Percentiles rank a stretch among this genome's conserved stretches.
These are phyloP conservation scores for Xylariaceae sp. DNA, from an alignment of 2,329 filamentous ascomycete genomes.

Conservation along the genomic window DNA sequence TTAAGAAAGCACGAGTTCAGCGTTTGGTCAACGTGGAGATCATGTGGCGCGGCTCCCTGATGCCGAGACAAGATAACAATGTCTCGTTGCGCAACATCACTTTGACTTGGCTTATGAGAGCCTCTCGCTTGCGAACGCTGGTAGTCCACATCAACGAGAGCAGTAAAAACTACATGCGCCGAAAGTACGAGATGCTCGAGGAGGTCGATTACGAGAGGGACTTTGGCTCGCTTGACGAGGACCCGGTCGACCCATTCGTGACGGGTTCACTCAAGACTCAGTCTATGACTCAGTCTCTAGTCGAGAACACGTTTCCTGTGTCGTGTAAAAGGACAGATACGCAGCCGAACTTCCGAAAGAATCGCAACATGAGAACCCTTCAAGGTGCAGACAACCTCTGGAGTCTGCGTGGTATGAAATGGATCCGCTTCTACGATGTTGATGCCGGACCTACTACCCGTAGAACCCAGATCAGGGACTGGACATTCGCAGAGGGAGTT, in stretches of 20 bases:
- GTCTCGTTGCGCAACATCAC: conserved; percentile 37
- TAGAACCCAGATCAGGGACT: conserved; percentile 27
- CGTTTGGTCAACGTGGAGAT: conserved; percentile 43
- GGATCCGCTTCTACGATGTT: conserved; percentile 40
- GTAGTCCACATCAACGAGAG: conserved; percentile 40
- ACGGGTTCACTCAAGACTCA: neutral
- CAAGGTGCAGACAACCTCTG: conserved; percentile 44
- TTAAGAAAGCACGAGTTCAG: conserved; percentile 35
- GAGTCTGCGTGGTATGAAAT: conserved; percentile 40
- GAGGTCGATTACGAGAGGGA: conserved; percentile 4
- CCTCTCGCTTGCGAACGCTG: conserved; percentile 38
- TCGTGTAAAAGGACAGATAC: conserved; percentile 24
- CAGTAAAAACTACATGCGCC: conserved; percentile 26
- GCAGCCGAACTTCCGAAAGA: conserved; percentile 39
- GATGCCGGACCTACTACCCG: conserved; percentile 11
- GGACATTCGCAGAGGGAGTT: conserved; percentile 32
- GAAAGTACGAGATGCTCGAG: conserved; percentile 33
- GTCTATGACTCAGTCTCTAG: neutral
- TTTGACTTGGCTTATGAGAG: conserved; percentile 34
- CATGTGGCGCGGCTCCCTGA: conserved; percentile 29
- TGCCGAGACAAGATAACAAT: neutral
- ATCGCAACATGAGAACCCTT: conserved; percentile 36
- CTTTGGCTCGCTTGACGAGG: conserved; percentile 8
- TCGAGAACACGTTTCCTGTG: conserved; percentile 10
- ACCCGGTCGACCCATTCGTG: neutral